Evolutionary conservation across 805 yeast genomes (phyloP).

Genomic region (Candida khao-thaluensis): DNA sequence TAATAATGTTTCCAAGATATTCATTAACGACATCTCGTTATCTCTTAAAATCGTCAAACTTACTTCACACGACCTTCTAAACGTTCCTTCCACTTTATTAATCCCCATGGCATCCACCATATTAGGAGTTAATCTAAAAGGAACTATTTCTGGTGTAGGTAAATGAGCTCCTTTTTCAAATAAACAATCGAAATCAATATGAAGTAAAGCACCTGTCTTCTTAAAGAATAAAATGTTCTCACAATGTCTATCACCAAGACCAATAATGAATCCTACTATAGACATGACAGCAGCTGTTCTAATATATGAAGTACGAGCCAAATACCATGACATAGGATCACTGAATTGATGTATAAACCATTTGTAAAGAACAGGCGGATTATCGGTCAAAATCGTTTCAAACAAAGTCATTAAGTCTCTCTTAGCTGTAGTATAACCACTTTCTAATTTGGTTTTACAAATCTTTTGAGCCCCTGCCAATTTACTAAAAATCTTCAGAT

Average conservation of each 20-base stretch:
- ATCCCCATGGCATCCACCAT: constrained; percentile 91
- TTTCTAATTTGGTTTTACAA: constrained; percentile 16
- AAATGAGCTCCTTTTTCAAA: constrained; percentile 80
- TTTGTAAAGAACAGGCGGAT: constrained; percentile 72
- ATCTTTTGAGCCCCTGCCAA: constrained; percentile 32
- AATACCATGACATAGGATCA: constrained; percentile 86
- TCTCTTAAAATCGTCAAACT: constrained; percentile 69
- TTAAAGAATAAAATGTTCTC: constrained; percentile 81
- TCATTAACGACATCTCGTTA: constrained; percentile 83
- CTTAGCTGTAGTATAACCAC: constrained; percentile 14
- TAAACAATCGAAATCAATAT: constrained; percentile 95
- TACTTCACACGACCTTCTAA: constrained; percentile 81
- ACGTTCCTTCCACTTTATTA: constrained; percentile 85
- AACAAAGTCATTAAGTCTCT: constrained; percentile 23
- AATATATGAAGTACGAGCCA: constrained; percentile 69
- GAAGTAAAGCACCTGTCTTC: constrained; percentile 75
- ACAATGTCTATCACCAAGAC: constrained; percentile 95
- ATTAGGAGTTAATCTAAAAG: constrained; percentile 88
- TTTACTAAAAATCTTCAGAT: constrained; percentile 28
- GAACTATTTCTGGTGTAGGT: constrained; percentile 88
- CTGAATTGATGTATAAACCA: constrained; percentile 92
- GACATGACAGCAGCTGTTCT: constrained; percentile 95
- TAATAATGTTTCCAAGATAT: constrained; percentile 85
- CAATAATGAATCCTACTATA: constrained; percentile 90
- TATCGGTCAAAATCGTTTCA: constrained; percentile 27